Percentiles rank a stretch among this genome's conserved stretches.
These are phyloP conservation scores for Cyphellophora attinorum DNA, from an alignment of 2,329 filamentous ascomycete genomes.

Conservation along the genomic window DNA sequence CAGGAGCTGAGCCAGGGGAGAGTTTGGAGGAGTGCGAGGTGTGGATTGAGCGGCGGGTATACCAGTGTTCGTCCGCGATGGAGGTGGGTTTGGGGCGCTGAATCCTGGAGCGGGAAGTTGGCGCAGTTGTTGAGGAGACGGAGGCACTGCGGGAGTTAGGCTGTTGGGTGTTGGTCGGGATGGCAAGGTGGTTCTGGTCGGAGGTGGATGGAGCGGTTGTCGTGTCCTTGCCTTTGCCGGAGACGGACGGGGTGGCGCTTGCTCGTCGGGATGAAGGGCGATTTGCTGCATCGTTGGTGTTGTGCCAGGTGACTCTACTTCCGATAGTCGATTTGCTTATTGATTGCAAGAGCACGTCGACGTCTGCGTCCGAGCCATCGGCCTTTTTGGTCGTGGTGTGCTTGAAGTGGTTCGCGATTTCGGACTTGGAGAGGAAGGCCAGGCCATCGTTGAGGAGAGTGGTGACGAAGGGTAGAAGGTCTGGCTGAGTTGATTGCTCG, in stretches of 20 bases:
- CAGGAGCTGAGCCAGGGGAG: conserved; percentile 25
- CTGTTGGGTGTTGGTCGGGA: neutral
- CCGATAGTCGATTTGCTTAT: conserved; percentile 10
- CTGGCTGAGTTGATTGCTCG: conserved; percentile 4
- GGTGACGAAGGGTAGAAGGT: conserved; percentile 12
- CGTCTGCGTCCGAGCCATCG: conserved; percentile 10
- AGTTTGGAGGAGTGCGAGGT: conserved; percentile 12
- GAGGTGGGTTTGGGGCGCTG: neutral
- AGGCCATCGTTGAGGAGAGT: conserved; percentile 16
- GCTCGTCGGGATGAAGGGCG: neutral
- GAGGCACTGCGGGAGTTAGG: neutral
- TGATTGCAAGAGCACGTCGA: conserved; percentile 12
- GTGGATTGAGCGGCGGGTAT: conserved; percentile 30
- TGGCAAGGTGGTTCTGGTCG: neutral
- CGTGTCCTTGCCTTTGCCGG: neutral
- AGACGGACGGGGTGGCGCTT: neutral
- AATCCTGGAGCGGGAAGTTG: too few relatives aligned
- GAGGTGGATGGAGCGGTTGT: neutral
- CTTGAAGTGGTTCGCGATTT: conserved; percentile 12
- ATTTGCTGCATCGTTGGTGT: neutral
- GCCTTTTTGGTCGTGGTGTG: conserved; percentile 11
- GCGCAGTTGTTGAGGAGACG: neutral
- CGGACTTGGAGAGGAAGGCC: conserved; percentile 13
- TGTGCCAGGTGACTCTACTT: neutral
- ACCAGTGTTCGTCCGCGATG: conserved; percentile 25